phyloP scores from a whole-genome alignment of 2,329 filamentous ascomycete genomes.

The Beauveria medogensis region DNA sequence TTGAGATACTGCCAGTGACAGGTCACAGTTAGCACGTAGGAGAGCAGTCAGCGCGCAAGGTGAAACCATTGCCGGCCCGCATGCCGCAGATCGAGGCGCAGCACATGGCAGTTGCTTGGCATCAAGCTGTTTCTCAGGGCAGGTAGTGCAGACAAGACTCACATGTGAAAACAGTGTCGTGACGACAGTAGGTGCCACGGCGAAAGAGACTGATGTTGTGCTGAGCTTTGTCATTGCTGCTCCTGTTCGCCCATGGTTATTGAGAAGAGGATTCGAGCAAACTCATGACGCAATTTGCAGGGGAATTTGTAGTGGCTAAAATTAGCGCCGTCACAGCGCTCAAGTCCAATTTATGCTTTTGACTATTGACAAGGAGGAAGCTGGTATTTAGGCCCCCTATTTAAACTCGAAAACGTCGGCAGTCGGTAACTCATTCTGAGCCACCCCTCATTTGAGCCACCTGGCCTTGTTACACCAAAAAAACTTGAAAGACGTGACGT shows the following conservation, averaged over 20 bases:
- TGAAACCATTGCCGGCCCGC: background rate
- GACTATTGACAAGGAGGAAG: no score
- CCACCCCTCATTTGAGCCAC: no score
- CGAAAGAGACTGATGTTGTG: conserved; percentile 72
- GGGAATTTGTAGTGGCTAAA: background rate
- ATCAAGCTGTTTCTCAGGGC: background rate
- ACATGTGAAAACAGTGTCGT: conserved; percentile 83
- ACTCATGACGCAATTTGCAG: background rate
- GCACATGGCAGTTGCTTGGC: background rate
- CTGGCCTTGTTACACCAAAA: no score
- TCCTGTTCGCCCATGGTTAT: background rate
- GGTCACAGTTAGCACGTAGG: background rate
- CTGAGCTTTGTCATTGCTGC: conserved; percentile 53
- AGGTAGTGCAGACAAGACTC: conserved; percentile 24
- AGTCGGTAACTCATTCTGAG: no score
- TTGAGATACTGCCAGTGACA: conserved; percentile 61
- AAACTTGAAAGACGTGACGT: no score
- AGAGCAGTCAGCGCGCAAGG: background rate
- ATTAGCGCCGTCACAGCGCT: background rate
- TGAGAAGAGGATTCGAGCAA: background rate
- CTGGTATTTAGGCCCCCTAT: no score
- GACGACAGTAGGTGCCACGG: conserved; percentile 80
- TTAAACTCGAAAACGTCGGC: no score
- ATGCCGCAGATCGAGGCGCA: background rate
- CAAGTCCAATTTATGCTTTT: background rate